Base-by-base conservation (phyloP, 176 grass and related monocot genomes). In the Panicum miliaceum region DNA sequence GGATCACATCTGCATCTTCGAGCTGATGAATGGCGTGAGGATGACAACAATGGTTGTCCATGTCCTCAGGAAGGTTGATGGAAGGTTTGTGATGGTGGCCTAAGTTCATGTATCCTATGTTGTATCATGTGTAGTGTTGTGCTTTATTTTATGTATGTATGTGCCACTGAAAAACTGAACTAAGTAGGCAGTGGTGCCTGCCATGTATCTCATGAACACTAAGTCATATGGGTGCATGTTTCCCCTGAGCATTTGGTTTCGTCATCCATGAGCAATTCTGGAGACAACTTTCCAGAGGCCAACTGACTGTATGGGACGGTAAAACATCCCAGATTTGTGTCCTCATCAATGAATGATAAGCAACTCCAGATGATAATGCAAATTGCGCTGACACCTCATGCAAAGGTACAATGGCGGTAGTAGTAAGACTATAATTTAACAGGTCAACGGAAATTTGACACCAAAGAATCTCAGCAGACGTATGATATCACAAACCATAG, bases 1-100 rank as follows among this genome's bases (percentile, higher is more conserved):
- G 45, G 78, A 65, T 26, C 27, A 83, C 48, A 5, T 89, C 53
- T 92, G 90, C 32, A 3, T 78, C 35, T 89, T 88, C 3, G 90
- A 92, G 86, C 37, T 92, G 71, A 83, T 60, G 26, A 81, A 50
- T 47, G 22, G 67, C 22, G 57, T 71, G 0, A 85, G 13, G 75
- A 77, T 5, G 29, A 22, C 40, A 1, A 85, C 84, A 0, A 78
- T 85, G 84, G 42, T 68, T 22, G 75, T 78, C 40, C 84, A 85
- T 78, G 64, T 85, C 52, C 22, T 71, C 40, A 59, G 12, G 36
- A 85, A 85, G 64, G 12, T 60, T 48, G 41, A 69, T 25, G 26
- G 75, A 29, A 43, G 38, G 26, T 8, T 85, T 35, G 52, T 78
- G 8, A 40, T 85, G 38, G 12, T 60, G 51, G 12, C 48, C 38